Percentiles rank a stretch among this genome's conserved stretches.
Evolutionary conservation across 2,329 filamentous ascomycete genomes (phyloP).

Genomic region (Claviceps sp.): DNA sequence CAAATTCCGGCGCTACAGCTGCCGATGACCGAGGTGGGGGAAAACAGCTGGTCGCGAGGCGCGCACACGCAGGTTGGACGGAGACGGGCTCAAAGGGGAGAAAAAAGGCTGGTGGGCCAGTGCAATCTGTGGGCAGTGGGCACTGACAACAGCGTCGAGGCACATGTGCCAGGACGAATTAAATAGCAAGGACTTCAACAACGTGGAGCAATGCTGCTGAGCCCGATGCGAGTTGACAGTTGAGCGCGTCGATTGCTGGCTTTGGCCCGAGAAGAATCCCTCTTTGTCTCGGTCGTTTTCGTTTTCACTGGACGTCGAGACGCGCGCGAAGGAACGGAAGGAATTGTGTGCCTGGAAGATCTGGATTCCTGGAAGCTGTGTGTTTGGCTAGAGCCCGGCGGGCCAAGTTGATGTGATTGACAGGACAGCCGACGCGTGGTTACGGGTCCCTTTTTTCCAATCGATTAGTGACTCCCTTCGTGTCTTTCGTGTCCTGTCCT

Average conservation of each 20-base stretch:
- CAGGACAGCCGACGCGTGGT: constrained; percentile 3
- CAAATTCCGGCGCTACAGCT: constrained; percentile 5
- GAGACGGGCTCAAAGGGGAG: not conserved
- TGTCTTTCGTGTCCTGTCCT: not conserved
- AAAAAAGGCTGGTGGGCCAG: not conserved
- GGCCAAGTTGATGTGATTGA: constrained; percentile 11
- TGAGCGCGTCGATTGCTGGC: constrained; percentile 3
- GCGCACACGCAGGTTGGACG: not conserved
- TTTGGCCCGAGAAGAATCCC: not conserved
- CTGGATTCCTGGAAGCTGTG: constrained; percentile 7
- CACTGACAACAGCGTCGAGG: not conserved
- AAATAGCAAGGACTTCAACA: not conserved
- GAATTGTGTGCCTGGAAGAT: constrained; percentile 10
- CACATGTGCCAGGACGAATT: not conserved
- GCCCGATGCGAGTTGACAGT: not conserved
- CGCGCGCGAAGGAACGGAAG: constrained; percentile 4
- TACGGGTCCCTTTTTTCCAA: constrained; percentile 6
- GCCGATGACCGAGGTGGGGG: constrained; percentile 7
- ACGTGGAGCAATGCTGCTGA: not conserved
- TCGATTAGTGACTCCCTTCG: constrained; percentile 2
- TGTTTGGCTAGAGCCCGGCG: constrained; percentile 12
- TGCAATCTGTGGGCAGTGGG: too few species aligned
- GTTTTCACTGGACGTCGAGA: constrained; percentile 6
- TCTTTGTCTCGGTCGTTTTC: not conserved
- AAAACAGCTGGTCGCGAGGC: not conserved